Evolutionary conservation across 164 flowering plant species (phyloP), one percentile per base, ranked within the genome.

Genomic region (Paratinospora sagittata): DNA sequence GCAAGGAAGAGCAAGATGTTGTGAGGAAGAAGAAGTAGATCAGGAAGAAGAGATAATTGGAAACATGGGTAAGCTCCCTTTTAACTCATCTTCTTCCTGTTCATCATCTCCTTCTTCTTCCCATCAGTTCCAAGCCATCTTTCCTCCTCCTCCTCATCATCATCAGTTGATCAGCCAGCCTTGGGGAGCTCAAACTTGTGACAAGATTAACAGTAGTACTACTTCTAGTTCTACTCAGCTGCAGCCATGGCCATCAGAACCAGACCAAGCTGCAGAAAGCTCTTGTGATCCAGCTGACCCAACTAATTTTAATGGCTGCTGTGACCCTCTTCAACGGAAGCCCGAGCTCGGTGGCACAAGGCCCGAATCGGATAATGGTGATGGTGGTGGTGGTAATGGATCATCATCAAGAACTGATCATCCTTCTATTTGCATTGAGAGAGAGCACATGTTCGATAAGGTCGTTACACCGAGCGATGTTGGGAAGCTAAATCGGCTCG

Each of bases 391-490:
- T 13, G 37, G n/a, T n/a, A n/a, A n/a, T n/a, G n/a, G n/a, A n/a
- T n/a, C n/a, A n/a, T n/a, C n/a, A n/a, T n/a, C n/a, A n/a, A n/a
- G n/a, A n/a, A n/a, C n/a, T n/a, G n/a, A n/a, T n/a, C n/a, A n/a
- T n/a, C n/a, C n/a, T n/a, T n/a, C 49, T 55, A 30, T 34, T 3
- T 66, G 47, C 37, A 26, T 70, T 14, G 88, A 86, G 82, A 85
- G 76, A 63, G 98, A 94, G 70, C 98, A 91, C 67, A 94, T 94
- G 98, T 94, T 94, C 36, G 98, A 94, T 37, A 94, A 94, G 74
- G 95, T 90, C 0, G 97, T 94, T 30, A 94, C 98, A 0, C 98
- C 98, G 5, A 91, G 97, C 77, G 98, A 94, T 63, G 98, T 94
- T 1, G 98, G 98, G 0, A 94, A 94, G 81, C 87, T 93, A 4